Evolutionary conservation across 2,329 filamentous ascomycete species (phyloP), one percentile per base, ranked within the genome.

Genomic region (Xylariaceae sp.): DNA sequence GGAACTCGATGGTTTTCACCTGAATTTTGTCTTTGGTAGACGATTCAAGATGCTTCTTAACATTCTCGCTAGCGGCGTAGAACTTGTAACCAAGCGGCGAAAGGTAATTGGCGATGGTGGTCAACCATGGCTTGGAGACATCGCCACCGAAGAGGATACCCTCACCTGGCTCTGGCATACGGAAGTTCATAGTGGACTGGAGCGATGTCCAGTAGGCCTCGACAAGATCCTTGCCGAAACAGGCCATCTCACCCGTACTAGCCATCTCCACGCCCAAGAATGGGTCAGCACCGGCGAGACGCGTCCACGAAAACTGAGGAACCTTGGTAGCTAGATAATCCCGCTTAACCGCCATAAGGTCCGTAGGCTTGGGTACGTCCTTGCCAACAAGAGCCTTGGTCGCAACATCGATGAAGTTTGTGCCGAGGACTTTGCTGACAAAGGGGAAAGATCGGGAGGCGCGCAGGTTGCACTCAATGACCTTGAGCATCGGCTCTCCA

Each of bases 121-220:
- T 82, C 55, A 99, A 80, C 73, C 84, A 84, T 57, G 85, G 72
- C 72, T 85, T 86, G 63, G 76, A 79, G 58, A 84, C 75, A 70
- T 96, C 89, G 65, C 94, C 94, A 61, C 94, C 94, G 62, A 99
- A 89, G 51, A 99, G 85, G 56, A 99, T 85, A 76, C 94, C 92
- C 79, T 96, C 91, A 62, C 94, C 94, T 51, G 91, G 89, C 72
- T 95, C 87, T 43, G 94, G 94, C 67, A 96, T 83, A 65, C 91
- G 89, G 89, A 97, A 97, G 84, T 97, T 99, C 92, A 97, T 99
- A 66, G 89, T 92, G 26, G 90, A 94, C 76, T 99, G 94, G 59
- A 96, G 79, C 19, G 91, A 95, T 30, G 91, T 81, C 94, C 94
- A 99, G 83, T 99, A 99, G 51, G 94, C 94, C 72, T 99, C 94